Base-by-base conservation (phyloP, 1,284 basidiomycete species). In the Naganishia liquefaciens region DNA sequence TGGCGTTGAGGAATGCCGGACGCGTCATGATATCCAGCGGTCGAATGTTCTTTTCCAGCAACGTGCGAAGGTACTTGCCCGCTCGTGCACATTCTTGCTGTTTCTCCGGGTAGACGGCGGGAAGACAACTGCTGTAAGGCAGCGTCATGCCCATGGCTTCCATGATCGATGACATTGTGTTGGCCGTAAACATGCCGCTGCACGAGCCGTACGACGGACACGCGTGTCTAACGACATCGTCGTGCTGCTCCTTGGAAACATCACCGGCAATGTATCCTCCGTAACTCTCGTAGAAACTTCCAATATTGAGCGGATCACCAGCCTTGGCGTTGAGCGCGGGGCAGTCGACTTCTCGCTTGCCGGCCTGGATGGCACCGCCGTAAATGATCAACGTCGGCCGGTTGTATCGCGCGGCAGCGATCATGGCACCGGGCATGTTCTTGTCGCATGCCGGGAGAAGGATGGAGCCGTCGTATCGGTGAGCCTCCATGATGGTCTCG, bases 351-450 rank as follows among this genome's bases (percentile, higher is more conserved):
- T 85, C 83, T n/a, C 89, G 84, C 37, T 81, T 82, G 52, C 91
- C 90, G 15, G 87, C 81, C 74, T 87, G 85, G 63, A 92, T 92
- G 2, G 90, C 90, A 1, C 90, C 90, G 19, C 90, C 90, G 76
- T 92, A 93, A 5, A 93, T 84, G 65, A 92, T 86, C 71, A 93
- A 85, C 0, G 90, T 91, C 1, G 90, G 90, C 4, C 91, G 83
- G 73, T 93, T 93, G 79, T 90, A 88, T 60, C 90, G 85, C 30
- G 81, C 87, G 2, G 89, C 89, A 10, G 91, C 91, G 74, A 93
- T 92, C 67, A 93, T 81, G 70, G 88, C 89, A 25, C 90, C 92
- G 17, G 92, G 92, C 90, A 93, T 93, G 75, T 93, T 93, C 81
- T 94, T 95, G 80, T 95, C 91, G 46, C 69, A 70, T 28, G 57